Percentiles rank a stretch among this genome's conserved stretches.
These are phyloP conservation scores for Erysimum cheiranthoides DNA, from an alignment of 345 rosid species.

Conservation along the genomic window DNA sequence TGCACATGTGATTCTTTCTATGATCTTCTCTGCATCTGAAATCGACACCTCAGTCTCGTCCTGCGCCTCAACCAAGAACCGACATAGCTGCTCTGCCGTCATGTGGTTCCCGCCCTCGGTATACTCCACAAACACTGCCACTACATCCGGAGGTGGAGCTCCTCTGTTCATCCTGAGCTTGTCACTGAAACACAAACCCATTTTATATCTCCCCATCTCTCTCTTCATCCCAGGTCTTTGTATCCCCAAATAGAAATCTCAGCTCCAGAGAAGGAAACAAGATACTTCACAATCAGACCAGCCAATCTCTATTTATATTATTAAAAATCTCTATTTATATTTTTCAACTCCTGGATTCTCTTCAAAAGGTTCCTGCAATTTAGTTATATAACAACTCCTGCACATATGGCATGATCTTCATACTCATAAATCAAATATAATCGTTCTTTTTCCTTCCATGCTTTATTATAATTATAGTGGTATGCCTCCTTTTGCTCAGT, in stretches of 20 bases:
- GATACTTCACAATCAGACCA: conserved; percentile 31
- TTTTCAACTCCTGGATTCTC: conserved; percentile 12
- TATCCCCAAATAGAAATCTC: conserved; percentile 17
- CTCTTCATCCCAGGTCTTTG: conserved; percentile 42
- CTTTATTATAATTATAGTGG: conserved; percentile 34
- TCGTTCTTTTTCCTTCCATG: conserved; percentile 25
- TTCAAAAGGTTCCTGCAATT: conserved; percentile 32
- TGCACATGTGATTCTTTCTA: conserved; percentile 55
- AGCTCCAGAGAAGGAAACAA: background rate
- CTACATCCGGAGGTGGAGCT: conserved; percentile 63
- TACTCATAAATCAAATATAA: conserved; percentile 27
- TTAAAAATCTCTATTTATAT: conserved; percentile 39
- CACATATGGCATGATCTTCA: conserved; percentile 41
- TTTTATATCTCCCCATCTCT: conserved; percentile 39
- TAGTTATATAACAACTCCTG: conserved; percentile 30
- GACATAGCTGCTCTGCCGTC: conserved; percentile 66
- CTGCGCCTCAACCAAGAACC: conserved; percentile 65
- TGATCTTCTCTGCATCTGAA: conserved; percentile 61
- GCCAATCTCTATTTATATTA: too few relatives aligned
- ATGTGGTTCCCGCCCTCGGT: conserved; percentile 56
- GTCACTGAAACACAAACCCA: conserved; percentile 67
- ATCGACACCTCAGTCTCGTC: conserved; percentile 41
- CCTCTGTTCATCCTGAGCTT: conserved; percentile 60
- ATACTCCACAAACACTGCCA: conserved; percentile 53
- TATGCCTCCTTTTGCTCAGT: conserved; percentile 32